Conservation (phyloP, 257 asterid genomes). For the Euphrasia confusa region DNA sequence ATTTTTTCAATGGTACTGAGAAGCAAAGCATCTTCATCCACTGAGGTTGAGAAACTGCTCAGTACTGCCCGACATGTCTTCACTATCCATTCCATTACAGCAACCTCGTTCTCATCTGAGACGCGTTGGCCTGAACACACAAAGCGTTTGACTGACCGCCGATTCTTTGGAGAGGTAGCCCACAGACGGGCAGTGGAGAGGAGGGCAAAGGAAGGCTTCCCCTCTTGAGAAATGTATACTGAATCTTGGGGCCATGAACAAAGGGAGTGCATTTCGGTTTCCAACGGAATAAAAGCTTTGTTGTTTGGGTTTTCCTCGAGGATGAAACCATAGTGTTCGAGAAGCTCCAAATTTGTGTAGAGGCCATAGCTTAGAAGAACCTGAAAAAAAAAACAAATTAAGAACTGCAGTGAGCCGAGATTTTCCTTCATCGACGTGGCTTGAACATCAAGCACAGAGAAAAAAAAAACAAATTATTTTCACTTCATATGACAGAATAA, state of each 20-base stretch:
- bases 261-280: constrained; percentile 56
- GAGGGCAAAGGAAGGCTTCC: constrained; percentile 72
- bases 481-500: constrained; percentile 8
- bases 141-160: constrained; percentile 48
- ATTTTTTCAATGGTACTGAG: constrained; percentile 36
- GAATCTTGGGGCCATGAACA: constrained; percentile 69
- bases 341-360: constrained; percentile 90
- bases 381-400: constrained; percentile 29
- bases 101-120: constrained; percentile 55
- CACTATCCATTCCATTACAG: constrained; percentile 45
- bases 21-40: constrained; percentile 51
- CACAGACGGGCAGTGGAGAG: constrained; percentile 66
- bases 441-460: neutral
- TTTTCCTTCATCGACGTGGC: neutral
- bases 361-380: constrained; percentile 93
- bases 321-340: constrained; percentile 88
- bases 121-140: constrained; percentile 56
- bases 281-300: constrained; percentile 65
- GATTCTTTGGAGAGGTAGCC: constrained; percentile 60
- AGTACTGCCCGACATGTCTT: constrained; percentile 40
- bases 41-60: constrained; percentile 37
- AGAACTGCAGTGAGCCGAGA: neutral
- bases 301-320: constrained; percentile 71
- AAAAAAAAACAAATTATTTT: neutral
- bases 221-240: constrained; percentile 59